phyloP scores from a whole-genome alignment of 805 yeast species.

The Candida awuae region DNA sequence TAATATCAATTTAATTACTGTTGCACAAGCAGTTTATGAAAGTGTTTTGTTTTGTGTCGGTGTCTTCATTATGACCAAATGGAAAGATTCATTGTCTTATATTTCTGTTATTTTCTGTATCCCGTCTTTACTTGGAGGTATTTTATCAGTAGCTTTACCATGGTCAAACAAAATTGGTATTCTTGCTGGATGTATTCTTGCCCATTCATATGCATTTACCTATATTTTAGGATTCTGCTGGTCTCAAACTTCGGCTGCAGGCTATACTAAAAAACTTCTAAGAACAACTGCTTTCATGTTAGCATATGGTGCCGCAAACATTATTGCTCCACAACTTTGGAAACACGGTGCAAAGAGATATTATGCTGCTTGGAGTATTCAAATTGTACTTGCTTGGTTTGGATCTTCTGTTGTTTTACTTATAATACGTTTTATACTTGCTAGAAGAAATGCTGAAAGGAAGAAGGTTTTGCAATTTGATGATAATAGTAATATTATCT shows the following conservation, averaged over 20 bases:
- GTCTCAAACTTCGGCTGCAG: constrained; percentile 33
- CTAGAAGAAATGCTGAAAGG: constrained; percentile 26
- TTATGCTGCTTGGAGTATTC: constrained; percentile 40
- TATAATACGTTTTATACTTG: constrained; percentile 30
- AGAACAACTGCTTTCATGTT: constrained; percentile 39
- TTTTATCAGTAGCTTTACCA: constrained; percentile 35
- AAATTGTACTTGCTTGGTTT: constrained; percentile 38
- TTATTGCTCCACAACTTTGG: constrained; percentile 49
- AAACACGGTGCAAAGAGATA: constrained; percentile 25
- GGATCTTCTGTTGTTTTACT: constrained; percentile 35
- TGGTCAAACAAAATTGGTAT: constrained; percentile 35
- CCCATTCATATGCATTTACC: constrained; percentile 11
- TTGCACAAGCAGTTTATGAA: constrained; percentile 18
- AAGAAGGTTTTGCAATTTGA: background rate
- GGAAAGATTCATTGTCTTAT: constrained; percentile 22
- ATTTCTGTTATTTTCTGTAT: constrained; percentile 30
- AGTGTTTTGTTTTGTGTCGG: constrained; percentile 15
- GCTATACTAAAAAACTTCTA: constrained; percentile 41
- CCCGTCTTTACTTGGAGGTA: constrained; percentile 37
- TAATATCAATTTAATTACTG: constrained; percentile 17
- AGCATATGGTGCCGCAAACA: constrained; percentile 39
- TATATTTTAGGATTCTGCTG: constrained; percentile 23
- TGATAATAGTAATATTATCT: constrained; percentile 12
- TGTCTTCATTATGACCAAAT: constrained; percentile 10
- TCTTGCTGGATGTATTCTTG: constrained; percentile 27